Conservation (phyloP, 2,329 filamentous ascomycete genomes). For the Malbranchea zuffiana region DNA sequence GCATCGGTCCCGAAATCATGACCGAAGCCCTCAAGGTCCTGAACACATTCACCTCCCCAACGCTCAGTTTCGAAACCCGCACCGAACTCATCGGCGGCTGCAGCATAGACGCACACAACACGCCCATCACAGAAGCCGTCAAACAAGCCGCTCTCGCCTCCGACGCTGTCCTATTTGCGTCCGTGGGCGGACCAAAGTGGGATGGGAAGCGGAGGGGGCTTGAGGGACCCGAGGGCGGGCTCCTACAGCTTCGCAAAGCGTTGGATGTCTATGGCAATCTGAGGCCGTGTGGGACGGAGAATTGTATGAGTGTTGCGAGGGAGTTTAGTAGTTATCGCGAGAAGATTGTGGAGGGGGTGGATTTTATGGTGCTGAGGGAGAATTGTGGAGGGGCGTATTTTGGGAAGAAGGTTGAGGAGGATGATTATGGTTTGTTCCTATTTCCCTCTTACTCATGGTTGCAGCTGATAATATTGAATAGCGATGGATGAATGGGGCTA, state of each 20-base stretch:
- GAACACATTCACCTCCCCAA: conserved; percentile 56
- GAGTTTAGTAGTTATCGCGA: conserved; percentile 73
- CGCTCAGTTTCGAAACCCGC: conserved; percentile 68
- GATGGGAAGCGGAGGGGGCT: conserved; percentile 53
- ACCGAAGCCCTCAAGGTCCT: conserved; percentile 49
- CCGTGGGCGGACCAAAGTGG: conserved; percentile 89
- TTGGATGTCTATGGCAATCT: conserved; percentile 85
- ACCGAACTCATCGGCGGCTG: conserved; percentile 78
- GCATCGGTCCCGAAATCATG: conserved; percentile 65
- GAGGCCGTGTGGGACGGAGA: conserved; percentile 48
- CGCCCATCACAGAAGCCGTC: conserved; percentile 64
- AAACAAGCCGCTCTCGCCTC: conserved; percentile 67
- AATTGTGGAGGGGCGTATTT: conserved; percentile 37
- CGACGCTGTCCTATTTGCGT: conserved; percentile 76
- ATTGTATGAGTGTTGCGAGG: conserved; percentile 55
- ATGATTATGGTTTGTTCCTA: conserved; percentile 23
- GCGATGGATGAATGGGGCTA: conserved; percentile 74
- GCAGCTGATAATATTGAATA: conserved; percentile 33
- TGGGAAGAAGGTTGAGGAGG: conserved; percentile 29
- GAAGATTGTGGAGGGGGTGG: conserved; percentile 66
- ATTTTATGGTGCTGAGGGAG: conserved; percentile 54
- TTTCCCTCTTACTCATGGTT: not conserved
- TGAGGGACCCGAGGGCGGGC: conserved; percentile 77
- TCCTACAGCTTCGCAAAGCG: conserved; percentile 75
- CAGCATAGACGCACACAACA: conserved; percentile 67